Percentiles rank a stretch among this genome's conserved stretches.
Conservation (phyloP, 2,329 filamentous ascomycete species). For the Pestalotiopsis sp. region DNA sequence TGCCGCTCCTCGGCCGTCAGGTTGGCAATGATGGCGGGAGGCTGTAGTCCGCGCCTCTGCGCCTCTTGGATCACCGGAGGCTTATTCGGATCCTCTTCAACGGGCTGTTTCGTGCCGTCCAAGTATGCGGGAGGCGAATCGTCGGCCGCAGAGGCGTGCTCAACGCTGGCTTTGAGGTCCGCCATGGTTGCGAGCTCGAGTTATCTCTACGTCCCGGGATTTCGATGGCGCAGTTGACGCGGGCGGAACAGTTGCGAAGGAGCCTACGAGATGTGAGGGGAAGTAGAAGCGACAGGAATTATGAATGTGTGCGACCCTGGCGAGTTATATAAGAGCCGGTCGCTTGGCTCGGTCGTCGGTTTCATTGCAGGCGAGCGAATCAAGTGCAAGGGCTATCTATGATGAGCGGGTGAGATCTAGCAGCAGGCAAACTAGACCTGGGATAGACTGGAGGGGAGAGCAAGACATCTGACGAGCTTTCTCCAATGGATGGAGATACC, state of each 20-base stretch:
- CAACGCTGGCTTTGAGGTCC: constrained; percentile 13
- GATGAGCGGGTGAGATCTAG: not conserved
- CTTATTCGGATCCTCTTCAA: not conserved
- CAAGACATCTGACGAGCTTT: not conserved
- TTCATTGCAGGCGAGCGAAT: constrained; percentile 11
- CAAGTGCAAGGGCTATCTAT: not conserved
- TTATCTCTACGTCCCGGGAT: not conserved
- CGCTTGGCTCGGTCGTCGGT: constrained; percentile 3
- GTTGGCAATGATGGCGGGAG: constrained; percentile 36
- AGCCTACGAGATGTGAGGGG: not conserved
- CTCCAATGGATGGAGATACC: not conserved
- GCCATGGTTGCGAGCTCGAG: constrained; percentile 1
- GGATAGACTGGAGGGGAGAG: not conserved
- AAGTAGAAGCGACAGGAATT: not conserved
- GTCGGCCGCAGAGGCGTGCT: constrained; percentile 11
- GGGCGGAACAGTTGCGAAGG: not conserved
- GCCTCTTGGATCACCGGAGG: constrained; percentile 14
- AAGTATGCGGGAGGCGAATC: constrained; percentile 3
- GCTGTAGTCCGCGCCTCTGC: constrained; percentile 24
- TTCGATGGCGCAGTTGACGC: not conserved
- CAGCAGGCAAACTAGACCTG: not conserved
- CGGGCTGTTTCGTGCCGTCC: constrained; percentile 3
- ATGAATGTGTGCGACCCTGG: not conserved
- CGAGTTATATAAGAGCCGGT: not conserved
- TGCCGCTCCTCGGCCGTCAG: constrained; percentile 51